Conservation (phyloP, 2,329 filamentous ascomycete genomes). For the Aspergillus fumigatiaffinis region DNA sequence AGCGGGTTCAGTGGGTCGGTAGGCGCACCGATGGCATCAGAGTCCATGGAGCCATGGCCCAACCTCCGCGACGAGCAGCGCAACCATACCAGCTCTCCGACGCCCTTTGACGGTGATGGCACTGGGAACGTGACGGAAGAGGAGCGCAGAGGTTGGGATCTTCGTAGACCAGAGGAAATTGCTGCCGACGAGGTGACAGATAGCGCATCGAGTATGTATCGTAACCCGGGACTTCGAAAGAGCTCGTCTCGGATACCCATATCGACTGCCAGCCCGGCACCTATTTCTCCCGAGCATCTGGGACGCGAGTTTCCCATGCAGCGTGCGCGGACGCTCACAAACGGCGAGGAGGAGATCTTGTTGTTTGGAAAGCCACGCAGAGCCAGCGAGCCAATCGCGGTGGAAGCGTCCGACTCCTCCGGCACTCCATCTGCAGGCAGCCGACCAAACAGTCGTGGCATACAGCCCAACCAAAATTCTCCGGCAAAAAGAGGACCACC, state of each 20-base stretch:
- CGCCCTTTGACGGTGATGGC: conserved; percentile 37
- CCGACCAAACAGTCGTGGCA: conserved; percentile 31
- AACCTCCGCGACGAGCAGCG: conserved; percentile 32
- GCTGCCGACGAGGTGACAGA: conserved; percentile 48
- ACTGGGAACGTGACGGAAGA: conserved; percentile 38
- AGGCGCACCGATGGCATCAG: conserved; percentile 21
- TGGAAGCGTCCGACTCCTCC: conserved; percentile 18
- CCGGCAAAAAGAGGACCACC: conserved; percentile 27
- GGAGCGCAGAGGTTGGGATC: conserved; percentile 60
- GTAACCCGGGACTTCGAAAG: conserved; percentile 53
- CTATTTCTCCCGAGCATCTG: conserved; percentile 66
- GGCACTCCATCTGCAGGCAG: conserved; percentile 26
- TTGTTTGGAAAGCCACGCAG: conserved; percentile 61
- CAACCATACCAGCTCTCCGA: conserved; percentile 26
- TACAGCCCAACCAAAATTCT: conserved; percentile 23
- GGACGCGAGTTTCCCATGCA: conserved; percentile 69
- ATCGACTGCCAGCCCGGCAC: conserved; percentile 71
- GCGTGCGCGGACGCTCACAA: conserved; percentile 56
- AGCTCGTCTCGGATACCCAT: conserved; percentile 80
- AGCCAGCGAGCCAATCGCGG: conserved; percentile 54
- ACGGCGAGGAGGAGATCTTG: conserved; percentile 58
- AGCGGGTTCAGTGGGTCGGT: conserved; percentile 19
- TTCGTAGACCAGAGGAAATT: conserved; percentile 74
- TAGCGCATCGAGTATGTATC: conserved; percentile 46
- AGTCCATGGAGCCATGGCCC: conserved; percentile 34